Evolutionary conservation across 371 early-diverging fungal genomes (phyloP), one percentile per base, ranked within the genome.

Genomic region (Actinomortierella ambigua): DNA sequence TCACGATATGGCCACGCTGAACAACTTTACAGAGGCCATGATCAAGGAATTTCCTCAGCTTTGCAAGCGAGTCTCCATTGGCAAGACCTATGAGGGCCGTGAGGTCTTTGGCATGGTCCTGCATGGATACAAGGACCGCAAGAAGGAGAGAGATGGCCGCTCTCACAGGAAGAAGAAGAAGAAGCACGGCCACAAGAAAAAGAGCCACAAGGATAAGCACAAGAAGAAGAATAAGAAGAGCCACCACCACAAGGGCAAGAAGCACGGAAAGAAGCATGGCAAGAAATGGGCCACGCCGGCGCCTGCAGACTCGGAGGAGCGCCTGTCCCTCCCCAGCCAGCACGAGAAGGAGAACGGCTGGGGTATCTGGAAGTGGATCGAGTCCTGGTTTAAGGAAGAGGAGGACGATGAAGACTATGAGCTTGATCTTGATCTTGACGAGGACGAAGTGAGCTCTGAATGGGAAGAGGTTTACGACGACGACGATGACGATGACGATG

Each of bases 101-200:
- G 70, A 75, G 46, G 70, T 83, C 47, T 69, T 63, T 53, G 83
- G 78, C 9, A 55, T 82, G 50, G 56, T 63, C 26, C 68, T 82
- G 23, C 69, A 65, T 53, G 61, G 68, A 23, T 57, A 52, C 48
- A 50, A 63, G 59, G 11, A 49, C 50, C 54, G 55, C 13, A 23
- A 76, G 55, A 23, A 76, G 55, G 42, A 61, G 48, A 13, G 50
- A 14, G 14, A 13, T 44, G 24, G 26, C 23, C 13, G 18, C 14
- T 24, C 23, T 41, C 15, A 29, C n/a, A 55, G 40, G 26, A 50
- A 4, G 46, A 46, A 20, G 46, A n/a, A 46, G 46, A 20, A 46
- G 46, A 53, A 26, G 18, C 53, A 22, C 18, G 13, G 24, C 1
- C 44, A 24, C 41, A 18, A 27, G 14, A 50, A 17, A 22, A 4